These are phyloP conservation scores for Begonia peltatifolia DNA, from an alignment of 306 rosid genomes.

Conservation along the genomic window DNA sequence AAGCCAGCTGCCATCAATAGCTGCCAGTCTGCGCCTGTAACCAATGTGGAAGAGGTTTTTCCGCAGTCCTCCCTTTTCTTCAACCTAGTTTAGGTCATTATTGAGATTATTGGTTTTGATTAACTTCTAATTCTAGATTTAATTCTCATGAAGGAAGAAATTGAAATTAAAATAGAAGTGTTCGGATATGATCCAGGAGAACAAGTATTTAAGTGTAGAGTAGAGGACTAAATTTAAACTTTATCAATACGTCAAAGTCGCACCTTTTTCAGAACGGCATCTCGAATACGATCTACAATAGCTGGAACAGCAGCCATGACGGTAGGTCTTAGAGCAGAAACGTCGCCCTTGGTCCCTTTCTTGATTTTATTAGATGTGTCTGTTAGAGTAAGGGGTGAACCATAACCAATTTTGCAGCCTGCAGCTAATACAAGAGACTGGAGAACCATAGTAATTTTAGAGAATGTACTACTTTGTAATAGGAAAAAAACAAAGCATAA, in stretches of 20 bases:
- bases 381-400: slow-evolving; percentile 64
- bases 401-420: slow-evolving; percentile 62
- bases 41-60: slow-evolving; percentile 52
- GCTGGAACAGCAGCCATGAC: slow-evolving; percentile 83
- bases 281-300: slow-evolving; percentile 76
- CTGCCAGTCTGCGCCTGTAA: slow-evolving; percentile 49
- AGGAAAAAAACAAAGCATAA: slow-evolving; percentile 3
- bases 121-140: too few species aligned
- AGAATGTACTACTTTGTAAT: too few species aligned
- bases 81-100: slow-evolving; percentile 35
- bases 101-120: not conserved
- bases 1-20: slow-evolving; percentile 90
- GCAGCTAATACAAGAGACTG: slow-evolving; percentile 79
- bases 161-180: too few species aligned
- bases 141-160: too few species aligned
- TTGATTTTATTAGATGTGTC: slow-evolving; percentile 71
- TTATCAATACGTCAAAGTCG: not conserved
- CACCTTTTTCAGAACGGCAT: slow-evolving; percentile 78
- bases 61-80: slow-evolving; percentile 45
- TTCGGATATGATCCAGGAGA: too few species aligned
- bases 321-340: slow-evolving; percentile 57
- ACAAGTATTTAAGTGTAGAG: too few species aligned
- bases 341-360: slow-evolving; percentile 94
- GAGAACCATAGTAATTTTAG: slow-evolving; percentile 6
- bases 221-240: too few species aligned